Evolutionary conservation across 2,329 filamentous ascomycete species (phyloP), one percentile per base, ranked within the genome.

Genomic region (Botrytis fabae): DNA sequence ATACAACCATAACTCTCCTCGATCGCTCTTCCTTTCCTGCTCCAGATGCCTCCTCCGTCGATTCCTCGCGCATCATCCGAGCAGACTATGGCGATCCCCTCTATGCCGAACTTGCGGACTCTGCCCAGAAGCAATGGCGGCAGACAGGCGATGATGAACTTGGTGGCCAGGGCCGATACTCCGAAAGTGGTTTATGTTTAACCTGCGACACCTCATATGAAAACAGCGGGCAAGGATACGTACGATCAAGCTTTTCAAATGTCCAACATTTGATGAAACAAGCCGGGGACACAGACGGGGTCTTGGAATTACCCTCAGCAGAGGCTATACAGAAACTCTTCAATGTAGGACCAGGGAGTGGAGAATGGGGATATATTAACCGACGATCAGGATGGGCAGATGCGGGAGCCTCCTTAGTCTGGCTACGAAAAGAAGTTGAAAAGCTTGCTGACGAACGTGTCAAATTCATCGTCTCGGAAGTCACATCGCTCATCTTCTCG

Each of bases 31-130:
- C 84, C 5, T 90, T 91, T 78, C 89, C 89, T 2, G 85, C 88
- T 10, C 82, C 85, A 61, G 89, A 92, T 78, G 85, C 86, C 73
- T 86, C 89, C 69, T 89, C 87, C 76, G 86, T 91, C 78, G 90
- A 92, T 82, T 85, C 85, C 6, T 91, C 89, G 22, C 87, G 90
- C 76, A 90, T 91, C 16, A 85, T 92, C 76, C 86, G 90, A 73
- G 83, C 88, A 69, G 95, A 98, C 85, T 98, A 98, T 80, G 91
- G 93, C 8, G 90, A 95, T 79, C 84, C 88, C 0, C 88, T 90
- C 35, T 98, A 98, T 82, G 88, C 93, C 9, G 84, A 85, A 25
- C 89, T 98, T 63, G 94, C 91, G 32, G 86, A 88, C 28, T 85
- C 89, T 51, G 94, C 94, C 1, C 92, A 93, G 79, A 82, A 85